phyloP scores from a whole-genome alignment of 2,329 filamentous ascomycete species.

The Ramichloridium luteum region DNA sequence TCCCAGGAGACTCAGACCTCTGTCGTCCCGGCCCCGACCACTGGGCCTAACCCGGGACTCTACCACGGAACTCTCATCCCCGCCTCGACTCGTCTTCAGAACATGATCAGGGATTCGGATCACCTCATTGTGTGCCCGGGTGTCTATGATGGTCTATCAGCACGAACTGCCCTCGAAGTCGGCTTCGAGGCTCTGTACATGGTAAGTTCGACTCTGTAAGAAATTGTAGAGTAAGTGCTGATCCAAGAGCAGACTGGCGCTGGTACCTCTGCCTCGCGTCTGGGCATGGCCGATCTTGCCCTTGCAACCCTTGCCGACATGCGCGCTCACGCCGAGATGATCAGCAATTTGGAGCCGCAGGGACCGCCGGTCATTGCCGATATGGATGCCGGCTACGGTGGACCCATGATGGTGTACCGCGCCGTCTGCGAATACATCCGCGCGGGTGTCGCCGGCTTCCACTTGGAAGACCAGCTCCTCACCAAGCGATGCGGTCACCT shows the following conservation, averaged over 20 bases:
- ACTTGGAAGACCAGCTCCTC: constrained; percentile 50
- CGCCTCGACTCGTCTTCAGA: constrained; percentile 7
- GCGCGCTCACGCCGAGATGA: constrained; percentile 13
- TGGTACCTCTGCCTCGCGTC: constrained; percentile 13
- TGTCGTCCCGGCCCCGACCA: too few species aligned
- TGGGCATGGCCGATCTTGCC: constrained; percentile 16
- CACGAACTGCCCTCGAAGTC: constrained; percentile 38
- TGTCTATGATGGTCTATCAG: constrained; percentile 53
- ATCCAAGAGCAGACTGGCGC: constrained; percentile 13
- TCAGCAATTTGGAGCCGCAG: constrained; percentile 9
- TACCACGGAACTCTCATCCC: constrained; percentile 3
- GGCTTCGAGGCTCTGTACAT: constrained; percentile 42
- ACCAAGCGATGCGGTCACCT: constrained; percentile 55
- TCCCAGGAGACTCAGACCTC: too few species aligned
- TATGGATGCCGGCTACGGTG: constrained; percentile 18
- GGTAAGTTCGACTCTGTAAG: too few species aligned
- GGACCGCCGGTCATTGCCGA: constrained; percentile 15
- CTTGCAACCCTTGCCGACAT: constrained; percentile 13
- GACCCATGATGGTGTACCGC: constrained; percentile 40
- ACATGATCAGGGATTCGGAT: constrained; percentile 11
- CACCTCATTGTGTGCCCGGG: constrained; percentile 46
- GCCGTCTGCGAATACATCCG: constrained; percentile 41
- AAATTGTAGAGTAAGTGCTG: too few species aligned
- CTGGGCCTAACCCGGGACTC: background rate
- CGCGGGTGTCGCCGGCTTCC: constrained; percentile 16